phyloP scores from a whole-genome alignment of 768 basidiomycete species.

The Cyclocybe cylindracea region DNA sequence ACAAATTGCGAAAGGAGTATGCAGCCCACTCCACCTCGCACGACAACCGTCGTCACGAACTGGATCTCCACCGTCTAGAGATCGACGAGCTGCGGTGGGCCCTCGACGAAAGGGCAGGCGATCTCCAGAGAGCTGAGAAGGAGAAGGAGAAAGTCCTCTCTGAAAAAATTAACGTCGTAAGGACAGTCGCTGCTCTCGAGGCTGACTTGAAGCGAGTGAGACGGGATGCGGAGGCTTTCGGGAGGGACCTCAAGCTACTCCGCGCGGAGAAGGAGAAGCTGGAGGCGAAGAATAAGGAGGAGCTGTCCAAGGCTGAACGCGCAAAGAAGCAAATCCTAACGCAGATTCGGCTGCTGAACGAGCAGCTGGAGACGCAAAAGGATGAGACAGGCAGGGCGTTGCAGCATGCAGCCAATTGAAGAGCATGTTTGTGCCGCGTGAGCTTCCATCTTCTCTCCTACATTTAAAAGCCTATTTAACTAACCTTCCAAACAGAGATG shows the following conservation, averaged over 20 bases:
- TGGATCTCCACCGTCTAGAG: conserved; percentile 70
- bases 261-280: conserved; percentile 67
- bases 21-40: conserved; percentile 64
- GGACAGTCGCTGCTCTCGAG: conserved; percentile 68
- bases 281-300: conserved; percentile 56
- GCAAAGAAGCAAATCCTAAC: conserved; percentile 67
- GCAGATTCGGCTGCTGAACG: conserved; percentile 65
- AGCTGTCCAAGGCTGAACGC: conserved; percentile 56
- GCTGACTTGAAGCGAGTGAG: conserved; percentile 75
- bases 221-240: conserved; percentile 76
- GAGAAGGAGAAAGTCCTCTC: conserved; percentile 63
- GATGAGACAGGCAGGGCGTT: conserved; percentile 44
- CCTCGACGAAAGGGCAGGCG: conserved; percentile 57
- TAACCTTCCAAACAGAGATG: conserved; percentile 41
- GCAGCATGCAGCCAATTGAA: conserved; percentile 50
- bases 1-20: conserved; percentile 57
- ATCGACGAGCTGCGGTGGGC: conserved; percentile 77
- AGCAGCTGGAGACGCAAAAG: conserved; percentile 61
- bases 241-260: conserved; percentile 71
- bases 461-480: background rate
- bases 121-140: conserved; percentile 62
- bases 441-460: conserved; percentile 24
- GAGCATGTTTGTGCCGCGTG: conserved; percentile 63
- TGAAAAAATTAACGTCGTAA: conserved; percentile 67
- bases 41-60: conserved; percentile 69